Conservation (phyloP, 208 protist species). For the Leishmania amazonensis region DNA sequence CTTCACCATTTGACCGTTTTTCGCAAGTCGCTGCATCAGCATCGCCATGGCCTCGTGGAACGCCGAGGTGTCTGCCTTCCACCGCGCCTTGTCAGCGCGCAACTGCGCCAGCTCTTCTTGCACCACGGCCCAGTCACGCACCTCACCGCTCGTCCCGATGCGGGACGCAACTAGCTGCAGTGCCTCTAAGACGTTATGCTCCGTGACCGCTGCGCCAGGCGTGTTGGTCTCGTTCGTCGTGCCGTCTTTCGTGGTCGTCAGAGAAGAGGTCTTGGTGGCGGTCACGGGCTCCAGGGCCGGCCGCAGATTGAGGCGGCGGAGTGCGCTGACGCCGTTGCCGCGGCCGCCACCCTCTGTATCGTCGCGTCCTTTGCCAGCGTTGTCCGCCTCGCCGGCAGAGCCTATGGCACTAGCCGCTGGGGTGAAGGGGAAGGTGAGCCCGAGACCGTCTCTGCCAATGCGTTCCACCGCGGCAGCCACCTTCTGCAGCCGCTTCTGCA, state of each 20-base stretch:
- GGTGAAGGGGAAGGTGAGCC: constrained; percentile 14
- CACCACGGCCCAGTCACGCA: constrained; percentile 33
- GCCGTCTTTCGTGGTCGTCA: background rate
- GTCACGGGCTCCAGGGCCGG: background rate
- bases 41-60: constrained; percentile 68
- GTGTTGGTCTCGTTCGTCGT: background rate
- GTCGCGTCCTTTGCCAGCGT: background rate
- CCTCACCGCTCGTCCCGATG: constrained; percentile 30
- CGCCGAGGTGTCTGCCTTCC: constrained; percentile 48
- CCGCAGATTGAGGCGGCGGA: constrained; percentile 31
- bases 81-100: constrained; percentile 33
- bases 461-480: constrained; percentile 30
- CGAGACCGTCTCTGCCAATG: constrained; percentile 17
- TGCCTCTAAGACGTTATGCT: constrained; percentile 57
- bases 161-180: constrained; percentile 47
- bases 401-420: background rate
- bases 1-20: constrained; percentile 64
- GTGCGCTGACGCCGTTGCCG: constrained; percentile 23
- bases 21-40: constrained; percentile 60
- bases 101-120: constrained; percentile 43
- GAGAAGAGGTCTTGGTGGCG: background rate
- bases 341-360: background rate
- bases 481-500: constrained; percentile 34
- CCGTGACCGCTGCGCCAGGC: constrained; percentile 34
- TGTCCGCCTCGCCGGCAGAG: background rate